A percentile compares a stretch with the other conserved stretches of the same genome.
Evolutionary conservation across 176 grass and related monocot genomes (phyloP).

Genomic region (Pharus latifolius): DNA sequence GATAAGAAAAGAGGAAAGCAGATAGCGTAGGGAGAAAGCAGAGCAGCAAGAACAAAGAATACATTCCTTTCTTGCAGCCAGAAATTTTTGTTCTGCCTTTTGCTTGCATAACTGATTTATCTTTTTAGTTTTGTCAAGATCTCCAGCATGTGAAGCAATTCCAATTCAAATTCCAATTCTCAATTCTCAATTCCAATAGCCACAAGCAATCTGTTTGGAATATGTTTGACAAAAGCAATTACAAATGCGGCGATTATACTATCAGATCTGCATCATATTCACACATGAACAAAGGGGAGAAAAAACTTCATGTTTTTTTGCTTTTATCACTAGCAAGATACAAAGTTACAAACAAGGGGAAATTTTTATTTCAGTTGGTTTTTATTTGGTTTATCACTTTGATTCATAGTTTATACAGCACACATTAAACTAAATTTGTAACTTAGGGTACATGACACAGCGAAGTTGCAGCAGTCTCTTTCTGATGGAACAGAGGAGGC

Average conservation of each 20-base stretch:
- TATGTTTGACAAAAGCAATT: background rate
- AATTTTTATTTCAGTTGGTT: background rate
- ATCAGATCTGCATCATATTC: background rate
- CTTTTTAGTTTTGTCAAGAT: background rate
- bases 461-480: background rate
- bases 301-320: background rate
- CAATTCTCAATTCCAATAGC: background rate
- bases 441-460: background rate
- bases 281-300: background rate
- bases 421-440: background rate
- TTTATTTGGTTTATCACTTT: background rate
- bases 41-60: background rate
- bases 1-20: background rate
- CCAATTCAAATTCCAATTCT: too few relatives aligned
- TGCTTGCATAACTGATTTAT: background rate
- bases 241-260: background rate
- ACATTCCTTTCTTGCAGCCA: slow-evolving; percentile 25
- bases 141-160: background rate
- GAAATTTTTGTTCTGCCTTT: background rate
- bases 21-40: slow-evolving; percentile 2
- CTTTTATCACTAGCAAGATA: background rate
- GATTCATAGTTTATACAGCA: background rate
- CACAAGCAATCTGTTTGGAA: background rate
- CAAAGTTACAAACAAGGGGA: background rate
- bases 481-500: background rate